Evolutionary conservation across 345 rosid species (phyloP), one percentile per base, ranked within the genome.

Genomic region (Lumnitzera littorea): DNA sequence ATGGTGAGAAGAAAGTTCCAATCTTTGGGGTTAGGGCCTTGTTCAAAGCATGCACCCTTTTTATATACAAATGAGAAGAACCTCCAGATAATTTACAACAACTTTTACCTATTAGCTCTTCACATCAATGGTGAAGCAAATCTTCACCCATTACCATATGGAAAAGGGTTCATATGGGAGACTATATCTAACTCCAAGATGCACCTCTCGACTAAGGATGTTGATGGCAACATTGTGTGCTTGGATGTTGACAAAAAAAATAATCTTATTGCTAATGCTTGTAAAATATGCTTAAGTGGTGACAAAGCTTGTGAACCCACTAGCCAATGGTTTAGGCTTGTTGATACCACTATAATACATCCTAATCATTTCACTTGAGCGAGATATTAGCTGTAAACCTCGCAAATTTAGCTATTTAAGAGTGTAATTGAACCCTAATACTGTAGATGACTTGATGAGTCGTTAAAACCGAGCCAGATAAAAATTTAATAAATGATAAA

Each of bases 151-250:
- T 48, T 11, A 12, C 27, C 31, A 48, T 11, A 5, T 4, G 6
- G 46, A 16, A 23, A 5, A 0, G 15, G 3, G 12, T n/a, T 49
- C 3, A 70, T 48, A 60, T 94, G 99, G 98, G 75, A 77, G 20
- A 60, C 51, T 1, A 69, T 87, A 48, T 81, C 98, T 0, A 90
- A 84, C 50, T 82, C 91, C 1, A 70, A 66, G 59, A 74, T 90
- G 91, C 97, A 85, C 60, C 76, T 94, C 2, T 72, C 87, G 5
- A 65, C 95, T 1, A 74, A 46, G 43, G 66, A 71, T 41, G 29
- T 60, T 29, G 64, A 82, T 25, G 79, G 85, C 13, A 57, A 71
- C 5, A n/a, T 63, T 2, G 66, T 82, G 23, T 88, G 95, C 80
- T 67, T 88, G 50, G 97, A 88, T 54, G 79, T 88, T n/a, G 91